Evolutionary conservation across 352 stramenopile genomes (phyloP), one percentile per base, ranked within the genome.

Genomic region (Phytophthora colocasiae): DNA sequence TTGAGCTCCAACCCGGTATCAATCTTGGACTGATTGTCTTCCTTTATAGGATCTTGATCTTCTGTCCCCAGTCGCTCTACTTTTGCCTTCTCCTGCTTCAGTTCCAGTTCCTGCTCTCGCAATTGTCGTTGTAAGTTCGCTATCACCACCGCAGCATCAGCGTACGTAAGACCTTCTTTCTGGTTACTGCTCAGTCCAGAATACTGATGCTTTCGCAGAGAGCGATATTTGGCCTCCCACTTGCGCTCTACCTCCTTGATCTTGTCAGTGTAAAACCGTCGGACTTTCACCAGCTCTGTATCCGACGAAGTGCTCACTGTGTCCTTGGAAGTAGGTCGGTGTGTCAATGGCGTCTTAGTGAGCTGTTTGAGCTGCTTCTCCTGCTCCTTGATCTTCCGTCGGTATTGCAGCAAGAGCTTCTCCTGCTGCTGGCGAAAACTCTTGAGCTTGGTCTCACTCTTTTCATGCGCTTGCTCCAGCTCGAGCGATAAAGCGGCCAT

Each of bases 341-440:
- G 41, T 36, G 34, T 38, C 24, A 77, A 40, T 5, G 36, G 58
- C 2, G 40, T 7, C 38, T 75, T 68, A 22, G 36, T 51, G 15
- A 72, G 27, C 56, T 78, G 65, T 27, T 60, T 77, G 4, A 78
- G 52, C 7, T 68, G 59, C 38, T 81, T 74, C 10, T 87, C 83
- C 39, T 81, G 75, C 7, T 89, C 79, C 12, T 71, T 71, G 10
- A 90, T 78, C 36, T 80, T 88, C 7, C 81, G 83, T 45, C 89
- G 77, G 44, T 89, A 91, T 19, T 95, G 82, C 41, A 85, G 53
- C 9, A 95, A 58, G 3, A 96, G 54, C 26, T 83, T 88, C 38
- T 96, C 85, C 53, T 95, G 86, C 51, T 93, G 88, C 44, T 95
- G 88, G 0, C 86, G 82, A 66, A 93, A 94, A 19, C 77, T 81